Evolutionary conservation across 768 basidiomycete species (phyloP), one percentile per base, ranked within the genome.

Genomic region (Lentinula edodes): DNA sequence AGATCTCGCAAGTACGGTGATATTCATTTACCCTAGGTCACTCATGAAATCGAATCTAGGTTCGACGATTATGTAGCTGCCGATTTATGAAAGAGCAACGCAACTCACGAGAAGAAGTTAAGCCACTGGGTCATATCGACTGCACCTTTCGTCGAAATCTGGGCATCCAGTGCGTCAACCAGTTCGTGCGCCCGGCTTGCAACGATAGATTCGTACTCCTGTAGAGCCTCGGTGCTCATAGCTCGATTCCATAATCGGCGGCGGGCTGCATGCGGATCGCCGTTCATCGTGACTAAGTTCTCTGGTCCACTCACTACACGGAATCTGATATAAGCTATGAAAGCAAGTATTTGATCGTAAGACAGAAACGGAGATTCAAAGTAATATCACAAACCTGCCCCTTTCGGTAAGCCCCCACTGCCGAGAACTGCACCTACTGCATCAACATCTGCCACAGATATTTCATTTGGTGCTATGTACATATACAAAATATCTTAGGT

Each of bases 201-300:
- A 12, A 75, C 53, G 9, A 66, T 39, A 2, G 53, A 61, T 45
- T 70, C 61, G 60, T 73, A 74, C 16, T 68, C 71, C 45, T 69
- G 64, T 2, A 74, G 36, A 13, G 72, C 62, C 1, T 53, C 61
- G 6, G 65, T 61, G 46, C 61, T 72, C 60, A 75, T 67, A 5
- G 62, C 73, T 5, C 70, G 67, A 46, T 67, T 70, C 74, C 74
- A 75, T 8, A 67, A 60, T 46, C 66, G 67, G 5, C 73, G 69
- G 9, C 70, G 66, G 1, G 58, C 56, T 7, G 69, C 55, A 60
- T 75, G 74, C 20, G 64, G 63, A 12, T 62, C 65, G 10, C 62
- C 64, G 35, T 62, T 52, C 52, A 62, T 48, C 34, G 57, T 52
- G 13, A 62, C 52, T n/a, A 62, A 48, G 35, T 55, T 56, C 28